Conservation (phyloP, 2,329 filamentous ascomycete species). For the Cadophora malorum region DNA sequence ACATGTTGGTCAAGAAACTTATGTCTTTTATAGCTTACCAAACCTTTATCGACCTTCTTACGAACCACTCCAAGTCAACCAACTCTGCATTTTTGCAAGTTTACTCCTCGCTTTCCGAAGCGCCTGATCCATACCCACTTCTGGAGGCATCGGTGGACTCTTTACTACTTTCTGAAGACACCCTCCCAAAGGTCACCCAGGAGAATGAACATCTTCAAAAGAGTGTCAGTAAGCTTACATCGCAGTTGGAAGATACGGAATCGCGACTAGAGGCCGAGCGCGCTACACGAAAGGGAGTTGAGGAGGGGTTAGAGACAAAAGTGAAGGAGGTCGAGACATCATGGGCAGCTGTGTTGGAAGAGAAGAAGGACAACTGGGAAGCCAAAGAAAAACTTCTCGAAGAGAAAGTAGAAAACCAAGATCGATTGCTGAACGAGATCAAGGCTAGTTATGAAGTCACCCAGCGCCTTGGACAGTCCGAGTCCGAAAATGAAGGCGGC, state of each 20-base stretch:
- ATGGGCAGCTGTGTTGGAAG: conserved; percentile 87
- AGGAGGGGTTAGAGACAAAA: conserved; percentile 77
- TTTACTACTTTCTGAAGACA: conserved; percentile 89
- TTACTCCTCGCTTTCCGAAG: conserved; percentile 93
- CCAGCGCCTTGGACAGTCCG: conserved; percentile 80
- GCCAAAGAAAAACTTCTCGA: conserved; percentile 90
- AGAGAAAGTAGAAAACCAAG: conserved; percentile 94
- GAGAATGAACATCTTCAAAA: conserved; percentile 90
- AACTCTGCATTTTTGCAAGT: conserved; percentile 92
- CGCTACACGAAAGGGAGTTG: conserved; percentile 72
- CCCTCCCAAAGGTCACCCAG: conserved; percentile 83
- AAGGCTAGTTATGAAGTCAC: conserved; percentile 98
- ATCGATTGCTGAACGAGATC: conserved; percentile 88
- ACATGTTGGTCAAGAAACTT: conserved; percentile 15
- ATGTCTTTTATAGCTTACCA: conserved; percentile 75
- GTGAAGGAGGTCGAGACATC: conserved; percentile 90
- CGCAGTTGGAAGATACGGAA: conserved; percentile 84
- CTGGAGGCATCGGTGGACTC: conserved; percentile 97
- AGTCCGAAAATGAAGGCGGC: conserved; percentile 61
- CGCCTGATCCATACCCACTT: conserved; percentile 93
- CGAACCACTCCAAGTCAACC: conserved; percentile 93
- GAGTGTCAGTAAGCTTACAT: conserved; percentile 75
- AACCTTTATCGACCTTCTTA: conserved; percentile 93
- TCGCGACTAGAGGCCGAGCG: conserved; percentile 80
- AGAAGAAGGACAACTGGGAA: conserved; percentile 96